Conservation (phyloP, 106 monocot species). For the Acanthochlamys bracteata region DNA sequence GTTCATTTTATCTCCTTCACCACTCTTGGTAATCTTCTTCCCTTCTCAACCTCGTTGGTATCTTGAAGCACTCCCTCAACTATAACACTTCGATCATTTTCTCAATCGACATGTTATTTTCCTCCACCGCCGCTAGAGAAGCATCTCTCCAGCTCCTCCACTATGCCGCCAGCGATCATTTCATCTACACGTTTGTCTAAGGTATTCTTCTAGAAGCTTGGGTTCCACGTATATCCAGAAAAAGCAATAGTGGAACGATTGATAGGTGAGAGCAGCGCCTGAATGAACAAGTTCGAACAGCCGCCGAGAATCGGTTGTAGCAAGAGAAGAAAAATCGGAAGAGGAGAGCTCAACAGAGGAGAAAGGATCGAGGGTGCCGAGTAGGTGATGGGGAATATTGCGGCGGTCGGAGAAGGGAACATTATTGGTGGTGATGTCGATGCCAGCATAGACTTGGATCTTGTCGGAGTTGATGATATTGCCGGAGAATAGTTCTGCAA, state of each 20-base stretch:
- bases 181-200: constrained; percentile 26
- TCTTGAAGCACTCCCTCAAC: too few species aligned
- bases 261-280: constrained; percentile 14
- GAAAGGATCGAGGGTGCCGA: constrained; percentile 16
- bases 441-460: constrained; percentile 36
- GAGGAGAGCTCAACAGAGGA: constrained; percentile 15
- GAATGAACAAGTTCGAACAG: constrained; percentile 41
- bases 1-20: too few species aligned
- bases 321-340: constrained; percentile 10
- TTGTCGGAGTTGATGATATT: constrained; percentile 44
- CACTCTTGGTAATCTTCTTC: too few species aligned
- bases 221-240: constrained; percentile 37
- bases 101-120: too few species aligned
- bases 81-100: too few species aligned
- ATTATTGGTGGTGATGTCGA: constrained; percentile 36
- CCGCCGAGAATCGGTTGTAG: constrained; percentile 19
- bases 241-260: constrained; percentile 21
- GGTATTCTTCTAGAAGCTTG: constrained; percentile 18
- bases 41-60: too few species aligned
- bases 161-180: constrained; percentile 32
- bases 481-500: constrained; percentile 5
- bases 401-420: constrained; percentile 5
- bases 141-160: too few species aligned
- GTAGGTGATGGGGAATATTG: constrained; percentile 29
- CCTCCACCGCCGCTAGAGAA: too few species aligned